Evolutionary conservation across 2,329 filamentous ascomycete species (phyloP).

Genomic region (Nothophaeocryptopus gaeumannii): DNA sequence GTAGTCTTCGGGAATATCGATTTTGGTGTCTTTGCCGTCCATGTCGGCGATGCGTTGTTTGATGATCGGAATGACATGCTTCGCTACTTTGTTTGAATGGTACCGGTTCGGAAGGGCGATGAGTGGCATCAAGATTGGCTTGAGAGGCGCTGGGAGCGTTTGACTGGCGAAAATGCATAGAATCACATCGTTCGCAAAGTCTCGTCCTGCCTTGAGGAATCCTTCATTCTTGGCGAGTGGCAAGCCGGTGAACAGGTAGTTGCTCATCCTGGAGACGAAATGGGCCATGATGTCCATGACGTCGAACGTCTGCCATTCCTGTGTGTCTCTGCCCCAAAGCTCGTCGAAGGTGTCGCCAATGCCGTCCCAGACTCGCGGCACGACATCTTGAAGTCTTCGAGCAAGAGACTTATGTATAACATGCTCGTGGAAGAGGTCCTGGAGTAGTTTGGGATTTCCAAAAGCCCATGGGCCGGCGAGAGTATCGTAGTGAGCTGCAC

Average conservation of each 20-base stretch:
- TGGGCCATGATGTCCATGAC: slow-evolving; percentile 36
- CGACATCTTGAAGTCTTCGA: slow-evolving; percentile 38
- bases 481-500: slow-evolving; percentile 38
- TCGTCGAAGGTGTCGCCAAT: slow-evolving; percentile 35
- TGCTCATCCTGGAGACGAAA: slow-evolving; percentile 42
- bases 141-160: slow-evolving; percentile 52
- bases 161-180: slow-evolving; percentile 42
- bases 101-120: slow-evolving; percentile 50
- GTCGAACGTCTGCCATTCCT: slow-evolving; percentile 36
- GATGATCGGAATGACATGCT: slow-evolving; percentile 49
- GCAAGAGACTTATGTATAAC: slow-evolving; percentile 43
- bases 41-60: slow-evolving; percentile 50
- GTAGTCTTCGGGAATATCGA: slow-evolving; percentile 54
- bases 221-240: slow-evolving; percentile 46
- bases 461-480: slow-evolving; percentile 43
- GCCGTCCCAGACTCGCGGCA: slow-evolving; percentile 41
- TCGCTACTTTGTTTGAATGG: slow-evolving; percentile 47
- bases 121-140: slow-evolving; percentile 41
- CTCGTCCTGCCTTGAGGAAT: slow-evolving; percentile 49
- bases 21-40: slow-evolving; percentile 43
- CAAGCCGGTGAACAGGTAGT: slow-evolving; percentile 46
- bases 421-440: slow-evolving; percentile 42
- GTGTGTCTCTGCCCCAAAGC: slow-evolving; percentile 39
- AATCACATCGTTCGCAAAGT: slow-evolving; percentile 52
- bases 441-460: slow-evolving; percentile 35